Base-by-base conservation (phyloP, 192 early-diverging fungal genomes). In the Powellomyces hirtus region DNA sequence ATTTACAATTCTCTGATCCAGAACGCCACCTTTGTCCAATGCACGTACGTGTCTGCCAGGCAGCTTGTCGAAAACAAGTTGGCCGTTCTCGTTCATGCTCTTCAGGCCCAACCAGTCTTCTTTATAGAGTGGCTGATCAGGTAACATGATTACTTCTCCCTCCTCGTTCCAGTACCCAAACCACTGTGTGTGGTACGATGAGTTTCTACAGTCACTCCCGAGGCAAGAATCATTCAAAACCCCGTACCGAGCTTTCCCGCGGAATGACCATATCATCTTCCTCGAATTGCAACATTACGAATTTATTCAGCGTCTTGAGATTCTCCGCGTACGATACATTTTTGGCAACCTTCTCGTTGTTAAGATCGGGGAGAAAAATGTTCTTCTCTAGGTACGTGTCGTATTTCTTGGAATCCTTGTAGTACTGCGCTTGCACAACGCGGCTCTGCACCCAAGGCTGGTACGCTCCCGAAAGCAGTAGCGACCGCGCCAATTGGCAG, bases 341-440 rank as follows among this genome's bases (percentile, higher is more conserved):
- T 51, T 78, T 81, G 58, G 42, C 45, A 0, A 29, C 31, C 36
- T 42, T 36, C 62, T 97, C 94, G 75, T 92, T 89, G 71, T 98
- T 98, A 49, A 96, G 79, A 53, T 89, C 86, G 0, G 97, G 91
- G 30, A 98, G 79, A 67, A 96, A 98, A 22, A 92, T 88, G 65
- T 88, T 93, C 65, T 78, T 74, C 58, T 87, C 64, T 42, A 91
- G 56, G 75, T 98, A 98, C 36, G 72, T 79, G 37, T 87, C 81
- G 27, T 87, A 60, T n/a, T 84, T 83, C 42, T 62, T 68, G 0
- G 83, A 79, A 53, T 90, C 80, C 76, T 93, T 94, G 69, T 85
- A 98, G 62, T 97, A 98, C 79, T 98, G 97, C 3, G 95, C 97
- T 79, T 94, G 97, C 8, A 98, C 79, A 4, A 95, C 77, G 64